These are phyloP conservation scores for Cenchrus fungigraminus DNA, from an alignment of 176 grass and related monocot genomes.

Conservation along the genomic window DNA sequence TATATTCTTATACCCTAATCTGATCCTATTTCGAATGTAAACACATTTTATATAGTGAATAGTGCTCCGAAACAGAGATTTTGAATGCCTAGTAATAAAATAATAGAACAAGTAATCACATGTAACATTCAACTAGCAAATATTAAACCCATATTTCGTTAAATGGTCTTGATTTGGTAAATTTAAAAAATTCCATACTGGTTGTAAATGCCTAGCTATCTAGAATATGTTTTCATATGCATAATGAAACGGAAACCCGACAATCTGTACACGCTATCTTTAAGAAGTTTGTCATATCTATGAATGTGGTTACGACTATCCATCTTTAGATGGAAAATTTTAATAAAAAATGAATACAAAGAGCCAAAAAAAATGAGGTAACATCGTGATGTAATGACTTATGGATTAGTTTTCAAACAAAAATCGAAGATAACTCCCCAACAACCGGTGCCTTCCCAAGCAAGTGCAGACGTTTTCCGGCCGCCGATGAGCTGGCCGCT, in stretches of 20 bases:
- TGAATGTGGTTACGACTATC: background rate
- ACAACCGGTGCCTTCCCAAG: constrained; percentile 22
- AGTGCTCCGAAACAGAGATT: too few relatives aligned
- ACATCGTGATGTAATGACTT: background rate
- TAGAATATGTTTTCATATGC: background rate
- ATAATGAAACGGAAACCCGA: background rate
- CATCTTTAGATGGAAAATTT: background rate
- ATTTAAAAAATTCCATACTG: too few relatives aligned
- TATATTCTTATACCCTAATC: too few relatives aligned
- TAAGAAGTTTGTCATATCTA: background rate
- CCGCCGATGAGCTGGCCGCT: constrained; percentile 22
- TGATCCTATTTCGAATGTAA: too few relatives aligned
- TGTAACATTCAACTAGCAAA: too few relatives aligned
- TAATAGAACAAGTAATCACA: too few relatives aligned
- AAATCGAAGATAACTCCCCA: background rate
- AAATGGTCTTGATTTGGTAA: too few relatives aligned
- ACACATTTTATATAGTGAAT: too few relatives aligned
- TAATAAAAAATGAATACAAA: background rate
- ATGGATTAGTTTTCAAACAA: background rate
- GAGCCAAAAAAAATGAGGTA: background rate
- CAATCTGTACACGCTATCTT: background rate
- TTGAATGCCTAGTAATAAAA: too few relatives aligned
- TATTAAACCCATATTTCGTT: too few relatives aligned
- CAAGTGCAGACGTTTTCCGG: background rate
- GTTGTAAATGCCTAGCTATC: background rate